Evolutionary conservation across 2,329 filamentous ascomycete genomes (phyloP), one percentile per base, ranked within the genome.

Genomic region (Ustulina deusta): DNA sequence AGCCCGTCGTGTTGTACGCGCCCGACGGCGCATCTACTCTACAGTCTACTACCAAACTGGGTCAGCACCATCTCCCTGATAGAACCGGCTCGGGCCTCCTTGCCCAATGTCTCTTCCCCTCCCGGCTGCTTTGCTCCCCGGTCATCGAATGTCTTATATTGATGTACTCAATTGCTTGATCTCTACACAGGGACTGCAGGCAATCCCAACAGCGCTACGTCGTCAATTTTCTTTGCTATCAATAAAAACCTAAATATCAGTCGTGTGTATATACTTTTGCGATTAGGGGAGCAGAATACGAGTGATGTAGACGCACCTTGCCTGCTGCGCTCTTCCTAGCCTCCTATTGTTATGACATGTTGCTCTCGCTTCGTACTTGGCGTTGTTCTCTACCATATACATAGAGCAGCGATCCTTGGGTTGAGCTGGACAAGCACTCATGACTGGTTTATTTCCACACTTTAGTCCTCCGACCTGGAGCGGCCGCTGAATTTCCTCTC

Each of bases 401-500:
- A 38, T 13, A 34, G 25, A 22, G 22, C n/a, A 36, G 27, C 52
- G 34, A n/a, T 15, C 10, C 13, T 56, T 27, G 25, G 15, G 17
- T 22, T 49, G n/a, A 15, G 25, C 15, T 51, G 40, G 40, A 29
- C 42, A 11, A 32, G 36, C 48, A 20, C 48, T 27, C 40, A 59
- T 55, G 13, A n/a, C 32, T 40, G 6, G 29, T 46, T 49, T 34
- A 29, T 51, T 60, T 32, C 32, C 25, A 9, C 11, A 25, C 17
- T 29, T 29, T 20, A 29, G 17, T 52, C 42, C 11, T 29, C 25
- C 32, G 13, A 29, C 22, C 22, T 13, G 29, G 32, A 22, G 32
- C 25, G 38, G 36, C 36, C 13, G 25, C 22, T 48, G 20, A n/a
- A 69, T 65, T 70, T 69, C 62, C 64, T 58, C 65, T 67, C 70